Evolutionary conservation across 169 alveolate genomes (phyloP).

Genomic region (Babesia ovis): DNA sequence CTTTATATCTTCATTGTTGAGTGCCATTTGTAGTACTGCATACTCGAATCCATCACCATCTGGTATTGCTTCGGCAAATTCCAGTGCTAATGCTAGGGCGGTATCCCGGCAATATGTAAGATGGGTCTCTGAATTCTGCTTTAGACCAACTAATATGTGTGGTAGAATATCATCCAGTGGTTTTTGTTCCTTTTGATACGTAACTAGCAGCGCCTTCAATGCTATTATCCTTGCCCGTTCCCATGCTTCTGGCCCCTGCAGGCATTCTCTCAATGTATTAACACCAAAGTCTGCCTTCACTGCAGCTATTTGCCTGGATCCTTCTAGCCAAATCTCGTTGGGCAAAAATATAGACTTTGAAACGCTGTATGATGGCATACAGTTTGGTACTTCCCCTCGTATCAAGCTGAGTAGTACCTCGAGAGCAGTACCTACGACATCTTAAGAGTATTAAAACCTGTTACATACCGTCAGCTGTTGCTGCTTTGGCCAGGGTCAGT

Average conservation of each 20-base stretch:
- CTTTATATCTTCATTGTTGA: slow-evolving; percentile 13
- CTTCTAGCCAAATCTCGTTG: slow-evolving; percentile 14
- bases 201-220: slow-evolving; percentile 12
- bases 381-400: slow-evolving; percentile 21
- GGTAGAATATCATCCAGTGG: slow-evolving; percentile 17
- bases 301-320: background rate
- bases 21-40: slow-evolving; percentile 14
- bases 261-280: slow-evolving; percentile 18
- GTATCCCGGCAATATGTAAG: slow-evolving; percentile 9
- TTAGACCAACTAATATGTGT: slow-evolving; percentile 20
- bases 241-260: slow-evolving; percentile 36
- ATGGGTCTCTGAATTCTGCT: slow-evolving; percentile 14
- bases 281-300: slow-evolving; percentile 6
- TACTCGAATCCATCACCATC: slow-evolving; percentile 21
- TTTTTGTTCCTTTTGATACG: background rate
- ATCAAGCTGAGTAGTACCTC: slow-evolving; percentile 30
- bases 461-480: slow-evolving; percentile 11
- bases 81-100: slow-evolving; percentile 7
- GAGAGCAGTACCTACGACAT: slow-evolving; percentile 4
- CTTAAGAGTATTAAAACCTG: background rate
- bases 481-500: slow-evolving; percentile 1
- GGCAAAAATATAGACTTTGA: slow-evolving; percentile 16
- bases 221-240: slow-evolving; percentile 23
- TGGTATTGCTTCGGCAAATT: slow-evolving; percentile 15
- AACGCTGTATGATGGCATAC: slow-evolving; percentile 34